phyloP scores from a whole-genome alignment of 192 early-diverging fungal genomes.

The Coemansia sp. region DNA sequence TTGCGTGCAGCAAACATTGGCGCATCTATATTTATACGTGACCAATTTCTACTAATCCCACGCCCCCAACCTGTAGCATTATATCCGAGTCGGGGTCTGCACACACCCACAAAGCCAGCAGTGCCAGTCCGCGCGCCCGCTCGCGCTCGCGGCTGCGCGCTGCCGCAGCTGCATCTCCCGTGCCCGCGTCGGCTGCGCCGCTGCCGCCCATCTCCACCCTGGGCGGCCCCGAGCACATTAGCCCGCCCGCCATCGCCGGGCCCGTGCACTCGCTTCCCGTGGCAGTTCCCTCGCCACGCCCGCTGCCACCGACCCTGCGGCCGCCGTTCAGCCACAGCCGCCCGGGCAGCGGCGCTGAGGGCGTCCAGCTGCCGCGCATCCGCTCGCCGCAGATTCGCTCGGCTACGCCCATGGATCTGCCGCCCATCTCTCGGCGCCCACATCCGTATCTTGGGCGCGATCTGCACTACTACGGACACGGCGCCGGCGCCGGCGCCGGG shows the following conservation, averaged over 20 bases:
- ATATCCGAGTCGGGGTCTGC: conserved; percentile 31
- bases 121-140: conserved; percentile 4
- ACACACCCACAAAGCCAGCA: not conserved
- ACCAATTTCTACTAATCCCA: conserved; percentile 9
- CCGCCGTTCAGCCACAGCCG: conserved; percentile 32
- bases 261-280: conserved; percentile 6
- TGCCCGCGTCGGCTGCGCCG: not conserved
- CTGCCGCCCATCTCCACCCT: conserved; percentile 35
- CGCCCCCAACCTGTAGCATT: conserved; percentile 21
- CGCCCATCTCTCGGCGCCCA: conserved; percentile 29
- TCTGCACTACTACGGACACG: not conserved
- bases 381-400: conserved; percentile 28
- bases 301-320: conserved; percentile 8
- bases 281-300: conserved; percentile 5
- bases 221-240: not conserved
- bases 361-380: conserved; percentile 33
- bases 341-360: conserved; percentile 10
- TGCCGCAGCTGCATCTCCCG: not conserved
- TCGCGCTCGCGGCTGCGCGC: conserved; percentile 8
- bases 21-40: not conserved
- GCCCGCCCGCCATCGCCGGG: not conserved
- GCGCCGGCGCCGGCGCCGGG: not conserved
- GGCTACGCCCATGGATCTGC: conserved; percentile 23
- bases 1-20: conserved; percentile 5
- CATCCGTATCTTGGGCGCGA: conserved; percentile 29